Percentiles rank a stretch among this genome's conserved stretches.
Conservation (phyloP, 2,329 filamentous ascomycete genomes). For the Neopestalotiopsis sp. region DNA sequence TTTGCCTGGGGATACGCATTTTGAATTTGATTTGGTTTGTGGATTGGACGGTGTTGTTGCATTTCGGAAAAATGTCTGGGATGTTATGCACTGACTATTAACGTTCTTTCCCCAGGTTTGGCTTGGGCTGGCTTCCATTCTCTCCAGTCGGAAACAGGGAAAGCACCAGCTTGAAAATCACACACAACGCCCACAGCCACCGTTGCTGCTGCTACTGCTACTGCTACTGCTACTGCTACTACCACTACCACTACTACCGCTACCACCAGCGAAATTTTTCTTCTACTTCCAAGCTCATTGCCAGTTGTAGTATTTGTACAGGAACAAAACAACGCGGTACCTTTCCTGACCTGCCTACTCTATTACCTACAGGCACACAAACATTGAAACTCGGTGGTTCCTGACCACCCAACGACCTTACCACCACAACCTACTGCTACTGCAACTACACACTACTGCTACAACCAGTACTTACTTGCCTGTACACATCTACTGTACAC, state of each 20-base stretch:
- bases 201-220: background rate
- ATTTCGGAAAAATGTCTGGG: background rate
- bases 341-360: too few species aligned
- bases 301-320: too few species aligned
- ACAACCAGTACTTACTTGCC: too few species aligned
- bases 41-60: background rate
- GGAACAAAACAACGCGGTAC: too few species aligned
- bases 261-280: background rate
- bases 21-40: constrained; percentile 5
- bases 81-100: constrained; percentile 12
- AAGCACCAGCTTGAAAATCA: background rate
- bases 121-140: background rate
- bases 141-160: background rate
- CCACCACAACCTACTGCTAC: too few species aligned
- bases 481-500: too few species aligned
- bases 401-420: too few species aligned
- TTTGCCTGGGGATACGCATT: background rate
- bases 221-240: background rate
- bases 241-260: background rate
- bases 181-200: background rate
- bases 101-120: constrained; percentile 14
- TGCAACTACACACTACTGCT: too few species aligned
- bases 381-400: too few species aligned
- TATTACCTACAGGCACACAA: too few species aligned
- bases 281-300: background rate